phyloP scores from a whole-genome alignment of 176 grass and related monocot genomes.

The Avena sativa region DNA sequence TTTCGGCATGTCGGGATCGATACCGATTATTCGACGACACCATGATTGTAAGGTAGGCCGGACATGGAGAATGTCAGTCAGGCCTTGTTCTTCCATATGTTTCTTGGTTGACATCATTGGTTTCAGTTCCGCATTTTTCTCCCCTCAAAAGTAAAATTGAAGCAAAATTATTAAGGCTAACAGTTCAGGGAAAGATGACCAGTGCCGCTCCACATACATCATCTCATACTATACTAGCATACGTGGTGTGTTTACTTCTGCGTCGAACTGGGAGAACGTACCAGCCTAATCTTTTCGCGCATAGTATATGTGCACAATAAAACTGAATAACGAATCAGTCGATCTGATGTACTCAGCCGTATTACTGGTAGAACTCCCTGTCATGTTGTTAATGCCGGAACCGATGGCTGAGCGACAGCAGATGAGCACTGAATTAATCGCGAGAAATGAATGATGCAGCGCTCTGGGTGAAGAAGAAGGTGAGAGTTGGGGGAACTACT shows the following conservation, averaged over 20 bases:
- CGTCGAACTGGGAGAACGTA: not conserved
- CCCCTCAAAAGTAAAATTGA: not conserved
- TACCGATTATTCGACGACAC: slow-evolving; percentile 38
- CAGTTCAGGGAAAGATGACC: too few relatives aligned
- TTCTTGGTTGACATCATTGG: not conserved
- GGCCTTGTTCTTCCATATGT: not conserved
- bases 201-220: too few relatives aligned
- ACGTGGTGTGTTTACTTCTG: not conserved
- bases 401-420: not conserved
- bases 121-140: not conserved
- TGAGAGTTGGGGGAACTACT: not conserved
- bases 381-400: not conserved
- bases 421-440: not conserved
- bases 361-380: not conserved
- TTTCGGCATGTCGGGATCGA: slow-evolving; percentile 34
- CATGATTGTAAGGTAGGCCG: slow-evolving; percentile 36
- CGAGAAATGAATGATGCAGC: not conserved
- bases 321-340: not conserved
- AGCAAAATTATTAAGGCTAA: not conserved
- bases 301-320: slow-evolving; percentile 2
- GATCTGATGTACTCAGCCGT: not conserved
- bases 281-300: not conserved
- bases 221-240: not conserved
- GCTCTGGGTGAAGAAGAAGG: not conserved
- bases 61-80: slow-evolving; percentile 42